Percentiles rank a stretch among this genome's conserved stretches.
These are phyloP conservation scores for Ambrosia trifida DNA, from an alignment of 129 eudicot genomes.

Conservation along the genomic window DNA sequence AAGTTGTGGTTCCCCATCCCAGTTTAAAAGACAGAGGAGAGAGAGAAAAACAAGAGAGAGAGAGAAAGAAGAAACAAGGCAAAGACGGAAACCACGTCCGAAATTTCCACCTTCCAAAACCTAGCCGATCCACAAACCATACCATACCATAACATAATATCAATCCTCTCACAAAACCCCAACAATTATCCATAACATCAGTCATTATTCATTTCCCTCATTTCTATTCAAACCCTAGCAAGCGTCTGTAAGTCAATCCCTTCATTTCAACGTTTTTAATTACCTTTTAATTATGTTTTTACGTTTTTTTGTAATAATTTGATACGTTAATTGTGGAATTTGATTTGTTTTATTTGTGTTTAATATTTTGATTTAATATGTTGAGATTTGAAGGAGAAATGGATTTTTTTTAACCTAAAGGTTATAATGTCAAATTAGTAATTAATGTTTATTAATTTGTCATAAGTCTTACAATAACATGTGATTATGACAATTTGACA, in stretches of 20 bases:
- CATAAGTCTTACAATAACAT: constrained; percentile 4
- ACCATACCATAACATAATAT: background rate
- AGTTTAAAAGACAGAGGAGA: constrained; percentile 31
- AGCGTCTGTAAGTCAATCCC: constrained; percentile 39
- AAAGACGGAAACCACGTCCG: constrained; percentile 38
- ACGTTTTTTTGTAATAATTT: background rate
- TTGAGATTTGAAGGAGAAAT: constrained; percentile 17
- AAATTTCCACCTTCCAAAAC: constrained; percentile 28
- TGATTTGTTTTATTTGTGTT: constrained; percentile 21
- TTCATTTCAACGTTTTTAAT: background rate
- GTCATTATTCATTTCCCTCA: constrained; percentile 27
- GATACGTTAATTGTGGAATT: too few species aligned
- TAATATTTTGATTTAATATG: background rate
- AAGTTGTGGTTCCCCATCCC: constrained; percentile 35
- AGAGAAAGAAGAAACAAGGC: constrained; percentile 31
- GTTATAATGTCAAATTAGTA: constrained; percentile 14
- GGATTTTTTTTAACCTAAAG: background rate
- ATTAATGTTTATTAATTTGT: background rate
- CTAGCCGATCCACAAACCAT: constrained; percentile 30
- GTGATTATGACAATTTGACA: background rate
- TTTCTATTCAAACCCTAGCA: constrained; percentile 39
- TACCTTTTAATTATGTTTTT: background rate
- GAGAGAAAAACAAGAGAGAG: constrained; percentile 9
- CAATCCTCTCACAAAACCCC: constrained; percentile 39
- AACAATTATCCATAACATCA: constrained; percentile 27